A percentile compares a stretch with the other conserved stretches of the same genome.
Evolutionary conservation across 805 yeast species (phyloP).

Genomic region (Schizosaccharomyces cryophilus): DNA sequence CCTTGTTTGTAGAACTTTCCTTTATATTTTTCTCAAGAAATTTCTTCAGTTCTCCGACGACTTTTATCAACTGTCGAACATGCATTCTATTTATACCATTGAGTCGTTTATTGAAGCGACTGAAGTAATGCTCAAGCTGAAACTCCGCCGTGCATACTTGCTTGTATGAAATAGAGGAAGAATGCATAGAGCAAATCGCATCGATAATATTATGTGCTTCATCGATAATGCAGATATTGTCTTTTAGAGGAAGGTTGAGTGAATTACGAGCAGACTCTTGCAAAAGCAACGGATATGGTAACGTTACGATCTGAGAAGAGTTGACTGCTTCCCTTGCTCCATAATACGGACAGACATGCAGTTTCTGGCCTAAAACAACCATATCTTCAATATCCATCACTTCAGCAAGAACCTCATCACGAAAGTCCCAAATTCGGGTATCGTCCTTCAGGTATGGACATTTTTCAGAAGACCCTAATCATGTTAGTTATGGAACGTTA

Average conservation of each 20-base stretch:
- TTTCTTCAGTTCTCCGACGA: conserved; percentile 25
- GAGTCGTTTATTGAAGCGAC: conserved; percentile 36
- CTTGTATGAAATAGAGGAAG: conserved; percentile 27
- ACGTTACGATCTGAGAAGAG: conserved; percentile 31
- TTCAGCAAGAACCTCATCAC: conserved; percentile 29
- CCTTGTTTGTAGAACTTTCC: conserved; percentile 15
- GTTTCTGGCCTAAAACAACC: conserved; percentile 28
- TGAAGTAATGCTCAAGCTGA: conserved; percentile 30
- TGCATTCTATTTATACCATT: conserved; percentile 51
- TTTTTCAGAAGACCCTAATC: not conserved
- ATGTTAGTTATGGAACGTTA: conserved; percentile 11
- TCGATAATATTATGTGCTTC: conserved; percentile 82
- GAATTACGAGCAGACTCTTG: conserved; percentile 35
- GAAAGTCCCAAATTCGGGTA: conserved; percentile 19
- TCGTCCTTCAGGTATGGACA: not conserved
- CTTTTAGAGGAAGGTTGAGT: conserved; percentile 31
- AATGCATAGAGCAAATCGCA: conserved; percentile 43
- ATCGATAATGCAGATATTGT: conserved; percentile 55
- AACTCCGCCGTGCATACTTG: conserved; percentile 24
- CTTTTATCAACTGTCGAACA: conserved; percentile 34
- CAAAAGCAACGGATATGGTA: conserved; percentile 63
- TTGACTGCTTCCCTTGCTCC: conserved; percentile 33
- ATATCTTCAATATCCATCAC: conserved; percentile 65
- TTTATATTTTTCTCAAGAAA: conserved; percentile 4
- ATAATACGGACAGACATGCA: conserved; percentile 61